Base-by-base conservation (phyloP, 768 basidiomycete species). In the Podaxis rugospora region DNA sequence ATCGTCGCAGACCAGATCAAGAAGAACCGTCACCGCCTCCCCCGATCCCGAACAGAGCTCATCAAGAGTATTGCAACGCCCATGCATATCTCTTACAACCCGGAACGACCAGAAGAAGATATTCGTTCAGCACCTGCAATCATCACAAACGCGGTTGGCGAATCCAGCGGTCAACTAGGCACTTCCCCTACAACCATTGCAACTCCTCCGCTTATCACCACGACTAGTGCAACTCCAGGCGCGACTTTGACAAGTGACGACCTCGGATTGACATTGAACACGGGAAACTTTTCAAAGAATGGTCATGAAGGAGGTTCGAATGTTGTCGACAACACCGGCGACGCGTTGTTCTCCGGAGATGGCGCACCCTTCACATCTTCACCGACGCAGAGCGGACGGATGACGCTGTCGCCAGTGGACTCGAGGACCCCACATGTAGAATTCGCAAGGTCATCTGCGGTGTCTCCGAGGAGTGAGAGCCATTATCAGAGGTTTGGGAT, bases 51-150 rank as follows among this genome's bases (percentile, higher is more conserved):
- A 6, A 68, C 69, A 1, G 65, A 68, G 28, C 63, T 79, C 63
- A 63, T 75, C 36, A 66, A 69, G 37, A 66, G 69, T 18, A 77
- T 77, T 23, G 75, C 78, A 0, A 63, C 72, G 2, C 75, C 78
- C 23, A 47, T 44, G 37, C 53, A 40, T 21, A 47, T 56, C 16
- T 11, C 40, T 1, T 56, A 46, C 14, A 56, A 56, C 11, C 55
- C 55, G 27, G 13, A 25, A 11, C 40, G 32, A 16, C 5, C 23
- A 5, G n/a, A 56, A 13, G 42, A 28, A 28, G 39, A 53, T 14
- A 3, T 18, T 10, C 51, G 10, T 6, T 44, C 42, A 10, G 55
- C 42, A 27, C 40, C 40, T 36, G 25, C 42, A 18, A 36, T 46
- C 14, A 6, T 32, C 14, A 32, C 23, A 27, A 51, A 14, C 23